A percentile compares a stretch with the other conserved stretches of the same genome.
phyloP scores from a whole-genome alignment of 2,329 filamentous ascomycete species.

The Colletotrichum navitas region DNA sequence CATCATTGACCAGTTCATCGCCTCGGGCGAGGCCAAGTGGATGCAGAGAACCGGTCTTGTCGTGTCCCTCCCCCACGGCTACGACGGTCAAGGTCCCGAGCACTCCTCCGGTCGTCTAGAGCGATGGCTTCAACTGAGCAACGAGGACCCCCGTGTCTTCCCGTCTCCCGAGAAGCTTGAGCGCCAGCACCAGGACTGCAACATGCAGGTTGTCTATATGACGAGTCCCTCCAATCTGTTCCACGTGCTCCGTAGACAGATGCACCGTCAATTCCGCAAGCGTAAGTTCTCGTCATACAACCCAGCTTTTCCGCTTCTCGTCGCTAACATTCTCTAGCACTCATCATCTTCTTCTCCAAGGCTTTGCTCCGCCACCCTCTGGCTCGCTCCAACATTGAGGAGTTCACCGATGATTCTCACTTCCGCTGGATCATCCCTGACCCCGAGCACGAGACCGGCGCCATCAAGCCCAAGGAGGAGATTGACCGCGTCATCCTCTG shows the following conservation, averaged over 20 bases:
- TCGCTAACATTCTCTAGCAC: slow-evolving; percentile 66
- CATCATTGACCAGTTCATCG: slow-evolving; percentile 99
- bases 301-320: slow-evolving; percentile 11
- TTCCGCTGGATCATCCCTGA: slow-evolving; percentile 98
- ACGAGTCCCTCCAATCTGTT: slow-evolving; percentile 97
- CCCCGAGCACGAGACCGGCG: slow-evolving; percentile 80
- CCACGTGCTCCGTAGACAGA: slow-evolving; percentile 95
- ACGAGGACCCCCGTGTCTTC: slow-evolving; percentile 96
- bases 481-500: slow-evolving; percentile 96
- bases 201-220: slow-evolving; percentile 98
- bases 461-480: slow-evolving; percentile 83
- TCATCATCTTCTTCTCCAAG: slow-evolving; percentile 99
- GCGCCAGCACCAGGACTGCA: slow-evolving; percentile 98
- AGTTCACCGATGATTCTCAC: slow-evolving; percentile 90
- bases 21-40: slow-evolving; percentile 98
- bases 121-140: slow-evolving; percentile 95
- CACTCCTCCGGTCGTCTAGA: slow-evolving; percentile 98
- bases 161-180: slow-evolving; percentile 89
- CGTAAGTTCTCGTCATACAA: slow-evolving; percentile 70
- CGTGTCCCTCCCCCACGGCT: slow-evolving; percentile 96
- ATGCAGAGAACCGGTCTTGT: slow-evolving; percentile 97
- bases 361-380: slow-evolving; percentile 93
- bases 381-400: slow-evolving; percentile 88
- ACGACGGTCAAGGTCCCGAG: slow-evolving; percentile 97
- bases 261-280: slow-evolving; percentile 99